Evolutionary conservation across 1,284 basidiomycete genomes (phyloP).

Genomic region (Ustilago loliicola): DNA sequence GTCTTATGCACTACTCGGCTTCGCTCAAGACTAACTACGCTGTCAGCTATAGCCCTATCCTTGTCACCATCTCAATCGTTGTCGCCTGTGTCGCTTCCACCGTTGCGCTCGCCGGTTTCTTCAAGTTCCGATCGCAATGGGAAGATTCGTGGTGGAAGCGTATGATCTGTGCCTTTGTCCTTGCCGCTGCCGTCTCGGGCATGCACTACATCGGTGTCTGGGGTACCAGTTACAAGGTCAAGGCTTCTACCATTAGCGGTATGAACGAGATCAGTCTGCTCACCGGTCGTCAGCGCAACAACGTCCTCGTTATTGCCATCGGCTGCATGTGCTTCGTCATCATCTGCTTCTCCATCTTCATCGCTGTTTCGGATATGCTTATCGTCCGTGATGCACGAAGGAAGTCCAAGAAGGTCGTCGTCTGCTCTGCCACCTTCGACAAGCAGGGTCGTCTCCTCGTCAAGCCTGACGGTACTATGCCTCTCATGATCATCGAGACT

Average conservation of each 20-base stretch:
- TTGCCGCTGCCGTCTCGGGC: constrained; percentile 73
- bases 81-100: constrained; percentile 73
- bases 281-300: constrained; percentile 62
- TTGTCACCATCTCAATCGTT: constrained; percentile 72
- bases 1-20: constrained; percentile 73
- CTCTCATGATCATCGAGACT: constrained; percentile 74
- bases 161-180: constrained; percentile 70
- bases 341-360: constrained; percentile 71
- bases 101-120: constrained; percentile 73
- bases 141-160: constrained; percentile 74
- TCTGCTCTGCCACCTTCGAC: constrained; percentile 73
- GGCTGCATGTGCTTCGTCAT: constrained; percentile 73
- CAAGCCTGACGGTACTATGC: constrained; percentile 73
- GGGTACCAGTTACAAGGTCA: constrained; percentile 72
- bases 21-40: constrained; percentile 70
- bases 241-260: constrained; percentile 31
- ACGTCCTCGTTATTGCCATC: constrained; percentile 70
- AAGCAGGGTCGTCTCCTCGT: constrained; percentile 73
- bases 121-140: constrained; percentile 73
- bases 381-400: constrained; percentile 70
- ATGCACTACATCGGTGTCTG: constrained; percentile 74
- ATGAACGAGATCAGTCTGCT: constrained; percentile 45
- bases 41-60: constrained; percentile 69
- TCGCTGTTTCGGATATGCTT: constrained; percentile 71
- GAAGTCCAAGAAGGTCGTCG: constrained; percentile 73